These are phyloP conservation scores for Trichosporon asahii DNA, from an alignment of 1,284 basidiomycete genomes.

Conservation along the genomic window DNA sequence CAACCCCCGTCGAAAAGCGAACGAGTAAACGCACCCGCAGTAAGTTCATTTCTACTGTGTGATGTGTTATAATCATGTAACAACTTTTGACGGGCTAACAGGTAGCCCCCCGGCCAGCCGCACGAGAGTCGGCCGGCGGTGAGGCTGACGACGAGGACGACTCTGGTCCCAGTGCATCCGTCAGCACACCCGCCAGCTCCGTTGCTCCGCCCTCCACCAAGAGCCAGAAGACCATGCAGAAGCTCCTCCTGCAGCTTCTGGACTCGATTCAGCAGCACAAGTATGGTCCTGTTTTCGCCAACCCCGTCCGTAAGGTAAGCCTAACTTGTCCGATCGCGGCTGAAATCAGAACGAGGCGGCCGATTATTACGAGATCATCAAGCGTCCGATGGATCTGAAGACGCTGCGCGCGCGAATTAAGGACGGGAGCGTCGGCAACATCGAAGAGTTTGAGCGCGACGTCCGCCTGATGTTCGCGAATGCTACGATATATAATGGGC, in stretches of 20 bases:
- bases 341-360: constrained; percentile 54
- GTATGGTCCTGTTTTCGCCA: constrained; percentile 83
- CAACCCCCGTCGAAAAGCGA: constrained; percentile 23
- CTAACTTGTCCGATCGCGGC: background rate
- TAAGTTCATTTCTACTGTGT: constrained; percentile 16
- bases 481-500: constrained; percentile 90
- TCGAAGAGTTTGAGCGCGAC: constrained; percentile 82
- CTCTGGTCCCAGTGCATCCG: constrained; percentile 1
- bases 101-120: constrained; percentile 33
- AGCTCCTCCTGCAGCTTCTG: constrained; percentile 72
- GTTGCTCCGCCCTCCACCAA: constrained; percentile 16
- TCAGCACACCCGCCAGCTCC: constrained; percentile 10
- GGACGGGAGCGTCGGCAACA: constrained; percentile 72
- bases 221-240: constrained; percentile 56
- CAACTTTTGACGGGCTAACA: constrained; percentile 32
- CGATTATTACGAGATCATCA: constrained; percentile 84
- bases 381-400: constrained; percentile 86
- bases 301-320: constrained; percentile 70
- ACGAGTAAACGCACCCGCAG: constrained; percentile 18
- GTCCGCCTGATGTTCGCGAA: constrained; percentile 91
- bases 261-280: constrained; percentile 76
- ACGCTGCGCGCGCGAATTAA: constrained; percentile 78
- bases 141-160: constrained; percentile 24
- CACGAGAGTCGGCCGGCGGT: constrained; percentile 28
- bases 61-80: constrained; percentile 5